phyloP scores from a whole-genome alignment of 768 basidiomycete genomes.

The Boletus fagicola region DNA sequence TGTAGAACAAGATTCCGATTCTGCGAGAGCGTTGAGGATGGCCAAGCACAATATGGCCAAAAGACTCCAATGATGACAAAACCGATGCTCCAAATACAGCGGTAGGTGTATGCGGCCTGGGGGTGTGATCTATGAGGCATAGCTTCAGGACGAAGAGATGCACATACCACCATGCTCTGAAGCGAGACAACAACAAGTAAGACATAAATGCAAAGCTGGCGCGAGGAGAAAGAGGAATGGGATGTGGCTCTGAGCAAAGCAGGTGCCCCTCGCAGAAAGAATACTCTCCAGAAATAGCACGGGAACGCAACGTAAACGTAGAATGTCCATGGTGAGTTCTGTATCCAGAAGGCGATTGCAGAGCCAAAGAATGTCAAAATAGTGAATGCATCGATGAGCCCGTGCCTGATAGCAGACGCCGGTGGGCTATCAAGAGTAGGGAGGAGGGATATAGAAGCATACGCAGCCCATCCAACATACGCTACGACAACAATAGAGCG shows the following conservation, averaged over 20 bases:
- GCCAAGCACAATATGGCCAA: conserved; percentile 66
- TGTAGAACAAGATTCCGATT: conserved; percentile 27
- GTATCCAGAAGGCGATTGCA: conserved; percentile 55
- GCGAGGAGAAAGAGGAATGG: conserved; percentile 25
- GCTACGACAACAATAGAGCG: conserved; percentile 65
- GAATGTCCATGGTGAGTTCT: conserved; percentile 67
- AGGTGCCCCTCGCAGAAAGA: conserved; percentile 31
- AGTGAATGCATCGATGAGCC: conserved; percentile 22
- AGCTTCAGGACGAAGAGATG: not conserved
- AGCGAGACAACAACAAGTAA: conserved; percentile 44
- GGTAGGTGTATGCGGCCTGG: conserved; percentile 68
- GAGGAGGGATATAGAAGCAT: conserved; percentile 57
- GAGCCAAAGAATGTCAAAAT: conserved; percentile 36
- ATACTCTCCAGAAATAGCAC: conserved; percentile 71
- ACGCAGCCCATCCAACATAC: conserved; percentile 78
- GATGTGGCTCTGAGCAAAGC: conserved; percentile 11
- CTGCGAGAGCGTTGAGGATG: conserved; percentile 29
- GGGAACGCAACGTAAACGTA: conserved; percentile 77
- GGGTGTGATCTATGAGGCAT: conserved; percentile 1
- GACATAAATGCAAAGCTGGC: conserved; percentile 25
- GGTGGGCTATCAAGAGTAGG: conserved; percentile 34
- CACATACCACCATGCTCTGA: conserved; percentile 71
- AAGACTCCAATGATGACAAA: conserved; percentile 55
- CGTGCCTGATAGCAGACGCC: not conserved
- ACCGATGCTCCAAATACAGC: conserved; percentile 70